Base-by-base conservation (phyloP, 345 rosid genomes). In the Populus nigra region DNA sequence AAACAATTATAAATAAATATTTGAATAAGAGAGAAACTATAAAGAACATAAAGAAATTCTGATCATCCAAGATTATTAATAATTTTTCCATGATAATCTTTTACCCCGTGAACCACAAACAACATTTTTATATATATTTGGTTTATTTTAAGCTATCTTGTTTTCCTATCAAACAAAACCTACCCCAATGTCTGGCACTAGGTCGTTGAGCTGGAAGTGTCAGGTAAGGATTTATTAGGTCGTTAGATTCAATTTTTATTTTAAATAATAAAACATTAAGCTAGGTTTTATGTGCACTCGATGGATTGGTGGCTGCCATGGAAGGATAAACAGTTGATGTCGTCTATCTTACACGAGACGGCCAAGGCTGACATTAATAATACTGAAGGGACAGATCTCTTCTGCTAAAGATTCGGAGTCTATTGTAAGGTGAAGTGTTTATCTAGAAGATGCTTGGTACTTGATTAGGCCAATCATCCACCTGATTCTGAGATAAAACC, bases 181-280 rank as follows among this genome's bases (percentile, higher is more conserved):
- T 68, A 45, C 29, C 25, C 36, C 25, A 45, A 72, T n/a, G 5
- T 20, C 33, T 50, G 27, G 20, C 43, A 67, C 12, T 25, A 11
- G 69, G 78, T 75, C 8, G 84, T 80, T 83, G 81, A 49, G 71
- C 72, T 47, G 72, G 41, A 68, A 31, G 61, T 7, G 68, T 79
- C 78, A 76, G 59, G 7, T 50, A 1, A 18, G 57, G 57, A 50
- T 53, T 6, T 23, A 61, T 65, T 77, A 81, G 78, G 62, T 75
- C 41, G 55, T 31, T 71, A 68, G 31, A 61, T 75, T 41, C n/a
- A 47, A 1, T n/a, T 22, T 2, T 55, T 55, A n/a, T 11, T 43
- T 3, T 2, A 57, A 47, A 47, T 16, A 62, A 63, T 16, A 36
- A 36, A 59, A 8, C 15, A 45, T 27, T 20, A 31, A 70, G 7